Evolutionary conservation across 163 green algal species (phyloP), one percentile per base, ranked within the genome.

Genomic region (Chloromonas sp.): DNA sequence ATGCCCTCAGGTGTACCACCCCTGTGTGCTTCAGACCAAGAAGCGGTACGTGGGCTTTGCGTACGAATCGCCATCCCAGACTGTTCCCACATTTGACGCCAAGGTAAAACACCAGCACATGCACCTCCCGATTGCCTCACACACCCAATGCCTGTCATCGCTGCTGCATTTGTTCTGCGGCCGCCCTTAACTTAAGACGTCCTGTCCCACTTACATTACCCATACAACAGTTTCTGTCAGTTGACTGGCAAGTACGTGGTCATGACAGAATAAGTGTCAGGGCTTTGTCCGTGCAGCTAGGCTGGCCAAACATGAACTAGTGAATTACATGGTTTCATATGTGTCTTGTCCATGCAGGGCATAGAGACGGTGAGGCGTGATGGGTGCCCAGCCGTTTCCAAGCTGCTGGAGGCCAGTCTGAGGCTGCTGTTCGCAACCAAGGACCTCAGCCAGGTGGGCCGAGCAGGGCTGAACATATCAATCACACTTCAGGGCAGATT

Each of bases 21-120:
- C 94, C 1, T 97, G 95, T 89, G 87, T 97, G 14, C 95, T 99
- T 84, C 91, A 96, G 81, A 96, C 95, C 81, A 99, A 99, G 93
- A 99, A 99, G 93, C 93, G 97, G 14, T 99, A 99, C 87, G 97
- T 99, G 60, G 97, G 97, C 1, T 94, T 94, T 83, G 92, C 91
- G 70, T 97, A 96, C 86, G 95, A 98, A 90, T 90, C 88, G 0
- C 90, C 93, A 0, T 61, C 76, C 0, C 94, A 97, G 90, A 2
- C 84, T 1, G 14, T 11, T 3, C 89, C 89, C 15, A 80, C 84
- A 1, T 98, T 99, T 84, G 97, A 99, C 79, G 97, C 97, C 80
- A 99, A 99, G 61, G 82, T 85, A 11, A 36, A 36, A 36, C 36
- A 36, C 36, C 36, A 36, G 36, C 36, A 36, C 36, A 36, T 36